Conservation (phyloP, 345 rosid genomes). For the Erysimum cheiranthoides region DNA sequence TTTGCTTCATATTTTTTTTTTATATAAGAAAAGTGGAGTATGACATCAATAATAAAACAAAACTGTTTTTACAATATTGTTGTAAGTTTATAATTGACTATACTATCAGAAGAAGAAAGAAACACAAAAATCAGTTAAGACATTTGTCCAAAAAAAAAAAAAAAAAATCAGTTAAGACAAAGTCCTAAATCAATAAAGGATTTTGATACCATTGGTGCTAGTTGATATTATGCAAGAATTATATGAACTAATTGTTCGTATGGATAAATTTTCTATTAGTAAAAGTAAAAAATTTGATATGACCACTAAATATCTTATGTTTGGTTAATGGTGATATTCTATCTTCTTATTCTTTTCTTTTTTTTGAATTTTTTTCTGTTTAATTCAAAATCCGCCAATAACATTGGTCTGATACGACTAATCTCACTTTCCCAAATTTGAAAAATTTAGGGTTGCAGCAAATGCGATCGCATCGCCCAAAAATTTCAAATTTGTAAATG, state of each 20-base stretch:
- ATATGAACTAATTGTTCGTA: too few species aligned
- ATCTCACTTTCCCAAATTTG: slow-evolving; percentile 23
- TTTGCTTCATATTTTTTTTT: neutral
- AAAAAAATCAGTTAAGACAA: too few species aligned
- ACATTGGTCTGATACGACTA: neutral
- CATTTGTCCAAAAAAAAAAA: too few species aligned
- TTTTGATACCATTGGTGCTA: too few species aligned
- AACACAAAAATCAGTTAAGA: neutral
- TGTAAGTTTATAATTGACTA: neutral
- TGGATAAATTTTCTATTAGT: too few species aligned
- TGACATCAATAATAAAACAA: slow-evolving; percentile 26
- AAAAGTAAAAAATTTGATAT: too few species aligned
- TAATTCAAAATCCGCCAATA: slow-evolving; percentile 16
- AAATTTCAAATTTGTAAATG: neutral
- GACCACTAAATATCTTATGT: too few species aligned
- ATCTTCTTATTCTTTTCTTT: neutral
- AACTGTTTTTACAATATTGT: neutral
- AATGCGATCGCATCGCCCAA: neutral
- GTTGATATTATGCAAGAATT: too few species aligned
- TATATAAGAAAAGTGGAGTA: neutral
- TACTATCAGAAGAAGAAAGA: neutral
- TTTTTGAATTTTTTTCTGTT: slow-evolving; percentile 1
- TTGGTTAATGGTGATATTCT: too few species aligned
- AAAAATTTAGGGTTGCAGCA: slow-evolving; percentile 25
- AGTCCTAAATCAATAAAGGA: too few species aligned